Evolutionary conservation across 345 rosid species (phyloP), one percentile per base, ranked within the genome.

Genomic region (Hibiscus tridactylites): DNA sequence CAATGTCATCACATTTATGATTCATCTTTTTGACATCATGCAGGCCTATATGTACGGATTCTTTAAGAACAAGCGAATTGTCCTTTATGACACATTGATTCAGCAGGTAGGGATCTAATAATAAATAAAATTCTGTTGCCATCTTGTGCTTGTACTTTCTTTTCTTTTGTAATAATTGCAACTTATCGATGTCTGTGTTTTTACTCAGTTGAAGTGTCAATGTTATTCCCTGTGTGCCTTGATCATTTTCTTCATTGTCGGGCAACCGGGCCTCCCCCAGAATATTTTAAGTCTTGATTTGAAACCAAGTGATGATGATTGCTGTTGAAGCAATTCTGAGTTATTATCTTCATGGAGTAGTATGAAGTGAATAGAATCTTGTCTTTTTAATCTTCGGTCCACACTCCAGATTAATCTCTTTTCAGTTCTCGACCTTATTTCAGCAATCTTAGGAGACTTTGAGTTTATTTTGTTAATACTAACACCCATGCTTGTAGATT

Each of bases 41-140:
- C 91, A 96, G 99, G 99, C 99, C 57, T 96, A 96, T 65, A 92
- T 96, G 99, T 96, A 96, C 80, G 99, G 99, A 61, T 96, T 96
- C 85, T 92, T 84, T 79, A 96, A 96, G 85, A 92, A 96, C 88
- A 96, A 96, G 90, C 84, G 99, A 64, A 96, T 96, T 70, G 99
- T 96, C 74, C 90, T 96, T 37, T 92, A 91, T 76, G 99, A 96
- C 79, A 96, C 99, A 29, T 82, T 96, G 85, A 91, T 96, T 81
- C 98, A 96, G 85, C 98, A 96, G 97, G 99, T 92, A 70, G 58
- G 70, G 49, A 71, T 71, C 37, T 71, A 21, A 71, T 56, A 21
- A 16, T 7, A 71, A 24, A 13, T 21, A 65, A 52, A 16, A 16
- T 19, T 28, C 19, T 35, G 13, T 28, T 46, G 11, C 26, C 39